Conservation (phyloP, 371 early-diverging fungal species). For the Haplosporangium sp. region DNA sequence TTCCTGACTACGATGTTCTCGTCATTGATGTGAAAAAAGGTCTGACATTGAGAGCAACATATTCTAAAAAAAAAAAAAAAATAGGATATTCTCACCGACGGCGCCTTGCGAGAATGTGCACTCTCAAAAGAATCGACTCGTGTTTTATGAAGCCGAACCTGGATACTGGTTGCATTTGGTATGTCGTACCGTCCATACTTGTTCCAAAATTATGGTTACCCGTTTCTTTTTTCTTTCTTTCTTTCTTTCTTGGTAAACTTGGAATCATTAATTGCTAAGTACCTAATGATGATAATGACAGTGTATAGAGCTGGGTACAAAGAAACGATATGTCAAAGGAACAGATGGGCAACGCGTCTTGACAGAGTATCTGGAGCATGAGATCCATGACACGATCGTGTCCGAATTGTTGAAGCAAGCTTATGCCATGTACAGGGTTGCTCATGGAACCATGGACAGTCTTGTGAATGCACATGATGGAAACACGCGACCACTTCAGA, state of each 20-base stretch:
- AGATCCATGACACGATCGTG: slow-evolving; percentile 67
- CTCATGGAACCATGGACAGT: slow-evolving; percentile 30
- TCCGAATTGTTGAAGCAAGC: slow-evolving; percentile 64
- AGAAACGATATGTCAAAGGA: slow-evolving; percentile 62
- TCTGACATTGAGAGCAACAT: too few species aligned
- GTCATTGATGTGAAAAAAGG: too few species aligned
- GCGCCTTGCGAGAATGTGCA: slow-evolving; percentile 76
- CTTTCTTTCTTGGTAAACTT: too few species aligned
- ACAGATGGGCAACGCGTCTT: slow-evolving; percentile 68
- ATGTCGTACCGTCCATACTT: slow-evolving; percentile 1
- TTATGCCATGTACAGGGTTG: slow-evolving; percentile 74
- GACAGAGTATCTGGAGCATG: slow-evolving; percentile 71
- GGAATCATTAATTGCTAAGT: too few species aligned
- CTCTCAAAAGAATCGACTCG: slow-evolving; percentile 76
- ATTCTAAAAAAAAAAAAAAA: too few species aligned
- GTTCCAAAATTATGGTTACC: neutral
- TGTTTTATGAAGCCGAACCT: slow-evolving; percentile 76
- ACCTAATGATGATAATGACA: too few species aligned
- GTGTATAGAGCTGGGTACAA: slow-evolving; percentile 72
- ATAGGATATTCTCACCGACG: slow-evolving; percentile 77
- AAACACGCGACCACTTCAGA: slow-evolving; percentile 57
- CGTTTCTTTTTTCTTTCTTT: neutral
- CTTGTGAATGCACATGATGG: slow-evolving; percentile 58
- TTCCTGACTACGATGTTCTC: too few species aligned
- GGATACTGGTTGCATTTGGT: slow-evolving; percentile 82